Conservation (phyloP, 2,329 filamentous ascomycete species). For the Cryoendolithus antarcticus region DNA sequence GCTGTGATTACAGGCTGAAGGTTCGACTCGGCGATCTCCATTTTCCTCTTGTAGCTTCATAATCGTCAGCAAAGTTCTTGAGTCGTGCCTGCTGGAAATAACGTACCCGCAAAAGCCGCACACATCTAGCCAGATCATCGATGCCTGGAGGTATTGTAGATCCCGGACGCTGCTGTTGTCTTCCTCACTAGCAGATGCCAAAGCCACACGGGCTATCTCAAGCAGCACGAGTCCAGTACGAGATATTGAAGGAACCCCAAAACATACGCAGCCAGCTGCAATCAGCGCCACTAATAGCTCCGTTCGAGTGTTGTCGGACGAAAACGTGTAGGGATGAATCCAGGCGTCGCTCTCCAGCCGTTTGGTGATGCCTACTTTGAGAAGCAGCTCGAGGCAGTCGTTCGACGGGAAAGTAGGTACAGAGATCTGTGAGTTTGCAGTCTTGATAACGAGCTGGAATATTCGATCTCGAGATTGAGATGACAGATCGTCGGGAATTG, state of each 20-base stretch:
- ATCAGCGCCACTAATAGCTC: constrained; percentile 20
- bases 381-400: constrained; percentile 19
- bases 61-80: too few relatives aligned
- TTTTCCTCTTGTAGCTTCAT: constrained; percentile 7
- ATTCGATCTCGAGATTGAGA: constrained; percentile 17
- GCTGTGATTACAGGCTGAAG: constrained; percentile 13
- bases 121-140: constrained; percentile 13
- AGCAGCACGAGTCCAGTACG: constrained; percentile 20
- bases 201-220: constrained; percentile 20
- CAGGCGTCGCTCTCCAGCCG: constrained; percentile 22
- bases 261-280: constrained; percentile 22
- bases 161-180: constrained; percentile 20
- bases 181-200: constrained; percentile 17
- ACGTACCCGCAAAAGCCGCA: constrained; percentile 7
- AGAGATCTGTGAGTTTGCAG: constrained; percentile 16
- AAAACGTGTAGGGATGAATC: constrained; percentile 23
- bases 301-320: constrained; percentile 13
- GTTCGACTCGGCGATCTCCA: constrained; percentile 12
- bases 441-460: constrained; percentile 21
- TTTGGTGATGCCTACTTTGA: constrained; percentile 23
- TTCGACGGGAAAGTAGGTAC: constrained; percentile 22
- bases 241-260: constrained; percentile 20
- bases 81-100: too few relatives aligned
- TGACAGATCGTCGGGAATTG: constrained; percentile 14
- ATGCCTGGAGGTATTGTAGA: constrained; percentile 12